Conservation (phyloP, 2,329 filamentous ascomycete genomes). For the Penicillium sp. region DNA sequence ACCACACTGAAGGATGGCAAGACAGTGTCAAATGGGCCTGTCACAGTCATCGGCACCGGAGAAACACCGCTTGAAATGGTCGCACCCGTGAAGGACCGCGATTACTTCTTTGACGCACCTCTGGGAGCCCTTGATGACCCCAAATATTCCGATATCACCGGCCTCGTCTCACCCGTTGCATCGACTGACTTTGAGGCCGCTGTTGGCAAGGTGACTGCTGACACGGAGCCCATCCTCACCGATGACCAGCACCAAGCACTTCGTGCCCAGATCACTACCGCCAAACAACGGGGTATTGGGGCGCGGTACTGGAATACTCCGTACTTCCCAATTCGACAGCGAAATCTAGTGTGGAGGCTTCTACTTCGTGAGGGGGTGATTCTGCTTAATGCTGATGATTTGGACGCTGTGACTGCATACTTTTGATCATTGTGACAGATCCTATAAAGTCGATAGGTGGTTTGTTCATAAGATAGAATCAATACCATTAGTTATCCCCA, state of each 20-base stretch:
- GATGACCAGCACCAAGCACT: conserved; percentile 47
- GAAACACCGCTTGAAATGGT: conserved; percentile 50
- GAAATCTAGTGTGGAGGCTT: conserved; percentile 55
- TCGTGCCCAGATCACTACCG: conserved; percentile 48
- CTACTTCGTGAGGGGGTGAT: conserved; percentile 55
- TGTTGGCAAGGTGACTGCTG: conserved; percentile 38
- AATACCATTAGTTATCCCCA: too few relatives aligned
- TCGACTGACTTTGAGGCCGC: conserved; percentile 46
- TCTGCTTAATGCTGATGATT: conserved; percentile 59
- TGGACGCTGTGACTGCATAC: conserved; percentile 46
- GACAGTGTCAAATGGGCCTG: conserved; percentile 44
- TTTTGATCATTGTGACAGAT: too few relatives aligned
- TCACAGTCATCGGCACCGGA: conserved; percentile 60
- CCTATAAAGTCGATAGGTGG: too few relatives aligned
- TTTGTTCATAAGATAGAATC: too few relatives aligned
- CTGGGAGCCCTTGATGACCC: conserved; percentile 42
- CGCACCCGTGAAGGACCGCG: conserved; percentile 40
- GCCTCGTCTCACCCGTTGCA: conserved; percentile 49
- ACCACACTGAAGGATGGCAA: conserved; percentile 47
- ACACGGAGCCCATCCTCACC: conserved; percentile 30
- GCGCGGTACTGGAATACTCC: conserved; percentile 61
- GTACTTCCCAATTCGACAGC: conserved; percentile 52
- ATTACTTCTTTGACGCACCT: conserved; percentile 59
- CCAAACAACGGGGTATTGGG: conserved; percentile 53
- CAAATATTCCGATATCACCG: conserved; percentile 43